phyloP scores from a whole-genome alignment of 257 asterid species.

The Nicotiana knightiana region DNA sequence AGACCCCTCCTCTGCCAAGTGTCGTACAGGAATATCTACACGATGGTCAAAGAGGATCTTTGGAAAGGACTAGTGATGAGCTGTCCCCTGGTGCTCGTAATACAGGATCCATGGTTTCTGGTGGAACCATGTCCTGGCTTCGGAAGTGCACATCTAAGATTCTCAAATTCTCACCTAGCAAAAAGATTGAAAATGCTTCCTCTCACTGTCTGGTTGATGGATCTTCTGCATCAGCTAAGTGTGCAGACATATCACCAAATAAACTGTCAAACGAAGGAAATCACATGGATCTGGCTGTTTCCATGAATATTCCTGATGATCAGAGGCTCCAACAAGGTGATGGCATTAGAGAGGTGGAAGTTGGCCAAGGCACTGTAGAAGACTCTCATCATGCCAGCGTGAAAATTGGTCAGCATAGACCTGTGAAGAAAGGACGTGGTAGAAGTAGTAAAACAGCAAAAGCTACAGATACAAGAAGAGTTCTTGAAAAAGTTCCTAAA shows the following conservation, averaged over 20 bases:
- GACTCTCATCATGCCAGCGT: constrained; percentile 37
- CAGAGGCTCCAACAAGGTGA: constrained; percentile 40
- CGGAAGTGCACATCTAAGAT: constrained; percentile 81
- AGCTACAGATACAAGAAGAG: constrained; percentile 24
- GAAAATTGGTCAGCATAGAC: constrained; percentile 27
- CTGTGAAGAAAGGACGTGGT: constrained; percentile 34
- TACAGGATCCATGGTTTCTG: constrained; percentile 58
- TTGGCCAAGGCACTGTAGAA: constrained; percentile 37
- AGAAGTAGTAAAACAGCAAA: constrained; percentile 35
- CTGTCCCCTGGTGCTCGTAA: constrained; percentile 38
- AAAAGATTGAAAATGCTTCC: constrained; percentile 45
- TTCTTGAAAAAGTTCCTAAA: not conserved
- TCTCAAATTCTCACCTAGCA: constrained; percentile 72
- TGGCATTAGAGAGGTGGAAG: constrained; percentile 35
- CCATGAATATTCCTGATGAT: constrained; percentile 49
- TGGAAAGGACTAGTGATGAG: constrained; percentile 29
- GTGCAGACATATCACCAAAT: constrained; percentile 23
- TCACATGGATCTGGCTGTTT: constrained; percentile 37
- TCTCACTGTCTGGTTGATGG: constrained; percentile 31
- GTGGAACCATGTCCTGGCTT: constrained; percentile 82
- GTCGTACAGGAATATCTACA: constrained; percentile 58
- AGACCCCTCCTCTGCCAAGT: constrained; percentile 57
- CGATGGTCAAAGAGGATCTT: constrained; percentile 40
- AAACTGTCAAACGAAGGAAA: constrained; percentile 31
- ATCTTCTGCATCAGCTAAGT: constrained; percentile 19